Evolutionary conservation across 148 eudicot species (phyloP).

Genomic region (Vaccinium vitisidaea): DNA sequence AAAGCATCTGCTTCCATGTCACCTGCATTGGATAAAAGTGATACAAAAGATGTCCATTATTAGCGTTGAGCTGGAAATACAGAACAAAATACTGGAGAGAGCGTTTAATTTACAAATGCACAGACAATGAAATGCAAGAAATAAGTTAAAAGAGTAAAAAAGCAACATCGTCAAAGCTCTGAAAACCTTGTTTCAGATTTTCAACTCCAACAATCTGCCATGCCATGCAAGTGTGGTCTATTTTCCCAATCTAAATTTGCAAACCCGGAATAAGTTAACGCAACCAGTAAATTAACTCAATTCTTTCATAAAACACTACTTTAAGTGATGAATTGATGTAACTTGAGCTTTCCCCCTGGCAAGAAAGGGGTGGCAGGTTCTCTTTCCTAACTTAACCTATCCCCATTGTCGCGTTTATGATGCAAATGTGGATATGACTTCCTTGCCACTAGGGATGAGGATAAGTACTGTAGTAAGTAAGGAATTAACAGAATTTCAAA

Average conservation of each 20-base stretch:
- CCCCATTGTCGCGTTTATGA: background rate
- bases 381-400: background rate
- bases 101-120: background rate
- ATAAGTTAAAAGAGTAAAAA: background rate
- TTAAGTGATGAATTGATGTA: background rate
- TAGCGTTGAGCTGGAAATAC: background rate
- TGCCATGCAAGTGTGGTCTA: background rate
- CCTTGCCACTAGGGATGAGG: background rate
- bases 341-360: background rate
- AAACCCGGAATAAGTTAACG: background rate
- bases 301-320: background rate
- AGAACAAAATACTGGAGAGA: background rate
- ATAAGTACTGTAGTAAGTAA: background rate
- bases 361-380: background rate
- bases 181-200: background rate
- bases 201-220: background rate
- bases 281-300: background rate
- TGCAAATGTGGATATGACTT: background rate
- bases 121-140: background rate
- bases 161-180: background rate
- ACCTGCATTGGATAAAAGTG: slow-evolving; percentile 16
- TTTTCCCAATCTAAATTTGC: background rate
- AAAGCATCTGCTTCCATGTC: background rate
- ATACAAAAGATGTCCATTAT: background rate
- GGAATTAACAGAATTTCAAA: background rate